phyloP scores from a whole-genome alignment of 345 rosid genomes.

The Linum tenue region DNA sequence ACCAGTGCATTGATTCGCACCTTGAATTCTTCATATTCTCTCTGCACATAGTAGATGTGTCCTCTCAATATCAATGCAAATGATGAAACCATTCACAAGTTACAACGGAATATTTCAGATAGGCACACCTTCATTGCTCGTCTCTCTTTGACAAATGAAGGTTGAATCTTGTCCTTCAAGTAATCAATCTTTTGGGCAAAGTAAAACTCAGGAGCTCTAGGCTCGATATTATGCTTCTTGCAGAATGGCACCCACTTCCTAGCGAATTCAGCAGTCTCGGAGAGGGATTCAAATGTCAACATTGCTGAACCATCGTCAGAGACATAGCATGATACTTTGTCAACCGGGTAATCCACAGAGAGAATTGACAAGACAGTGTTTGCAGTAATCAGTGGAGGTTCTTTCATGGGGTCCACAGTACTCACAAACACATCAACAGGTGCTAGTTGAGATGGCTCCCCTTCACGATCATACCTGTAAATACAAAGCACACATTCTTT shows the following conservation, averaged over 20 bases:
- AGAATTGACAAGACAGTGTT: conserved; percentile 97
- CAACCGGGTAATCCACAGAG: conserved; percentile 96
- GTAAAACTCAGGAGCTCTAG: conserved; percentile 97
- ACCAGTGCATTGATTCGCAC: conserved; percentile 98
- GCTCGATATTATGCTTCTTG: conserved; percentile 96
- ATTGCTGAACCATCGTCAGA: conserved; percentile 99
- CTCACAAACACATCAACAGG: conserved; percentile 98
- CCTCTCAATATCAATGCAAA: neutral
- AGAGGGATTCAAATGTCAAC: conserved; percentile 95
- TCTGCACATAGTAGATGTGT: conserved; percentile 29
- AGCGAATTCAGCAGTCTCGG: conserved; percentile 98
- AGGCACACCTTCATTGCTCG: conserved; percentile 85
- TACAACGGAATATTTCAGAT: neutral
- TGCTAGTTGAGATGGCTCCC: conserved; percentile 90
- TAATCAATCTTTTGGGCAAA: conserved; percentile 98
- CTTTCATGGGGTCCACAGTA: conserved; percentile 99
- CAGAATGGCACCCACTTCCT: conserved; percentile 99
- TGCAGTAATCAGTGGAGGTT: conserved; percentile 94
- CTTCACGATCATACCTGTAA: conserved; percentile 87
- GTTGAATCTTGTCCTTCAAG: conserved; percentile 93
- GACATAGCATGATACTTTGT: conserved; percentile 97
- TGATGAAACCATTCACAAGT: neutral
- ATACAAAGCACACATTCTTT: conserved; percentile 12
- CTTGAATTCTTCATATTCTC: conserved; percentile 99
- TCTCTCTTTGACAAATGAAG: conserved; percentile 98